Evolutionary conservation across 169 alveolate species (phyloP).

Genomic region (Babesia bigemina): DNA sequence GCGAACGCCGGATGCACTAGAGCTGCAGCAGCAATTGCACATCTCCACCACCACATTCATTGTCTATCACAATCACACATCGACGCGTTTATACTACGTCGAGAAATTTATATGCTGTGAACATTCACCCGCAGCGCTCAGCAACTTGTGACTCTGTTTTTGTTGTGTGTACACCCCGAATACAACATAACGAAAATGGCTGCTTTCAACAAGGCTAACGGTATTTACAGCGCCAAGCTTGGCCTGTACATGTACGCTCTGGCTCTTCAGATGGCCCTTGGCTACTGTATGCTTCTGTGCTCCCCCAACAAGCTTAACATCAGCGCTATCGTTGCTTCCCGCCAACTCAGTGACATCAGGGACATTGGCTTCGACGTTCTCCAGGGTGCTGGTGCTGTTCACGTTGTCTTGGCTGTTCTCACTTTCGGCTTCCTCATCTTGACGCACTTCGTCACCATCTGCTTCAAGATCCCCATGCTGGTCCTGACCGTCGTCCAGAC

Average conservation of each 20-base stretch:
- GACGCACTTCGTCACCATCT: slow-evolving; percentile 47
- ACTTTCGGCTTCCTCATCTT: slow-evolving; percentile 45
- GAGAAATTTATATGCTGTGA: too few relatives aligned
- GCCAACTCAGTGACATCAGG: slow-evolving; percentile 28
- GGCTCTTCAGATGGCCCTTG: slow-evolving; percentile 47
- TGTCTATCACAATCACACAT: too few relatives aligned
- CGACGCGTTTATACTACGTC: too few relatives aligned
- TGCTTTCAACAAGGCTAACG: slow-evolving; percentile 41
- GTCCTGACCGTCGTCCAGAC: slow-evolving; percentile 48
- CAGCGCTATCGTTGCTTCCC: slow-evolving; percentile 24
- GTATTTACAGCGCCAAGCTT: slow-evolving; percentile 66
- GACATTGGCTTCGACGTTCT: slow-evolving; percentile 48
- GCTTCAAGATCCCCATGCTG: slow-evolving; percentile 60
- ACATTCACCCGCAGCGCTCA: too few relatives aligned
- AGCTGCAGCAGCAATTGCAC: too few relatives aligned
- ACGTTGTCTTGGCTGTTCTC: slow-evolving; percentile 32
- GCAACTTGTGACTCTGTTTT: too few relatives aligned
- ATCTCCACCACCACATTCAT: too few relatives aligned
- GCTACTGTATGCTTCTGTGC: slow-evolving; percentile 46
- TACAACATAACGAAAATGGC: slow-evolving; percentile 11
- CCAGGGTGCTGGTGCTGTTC: slow-evolving; percentile 62
- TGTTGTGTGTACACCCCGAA: too few relatives aligned
- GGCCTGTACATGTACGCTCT: slow-evolving; percentile 60
- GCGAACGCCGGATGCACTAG: too few relatives aligned
- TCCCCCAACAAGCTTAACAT: slow-evolving; percentile 56